phyloP scores from a whole-genome alignment of 1,284 basidiomycete species.

The Xanthoconium separans region DNA sequence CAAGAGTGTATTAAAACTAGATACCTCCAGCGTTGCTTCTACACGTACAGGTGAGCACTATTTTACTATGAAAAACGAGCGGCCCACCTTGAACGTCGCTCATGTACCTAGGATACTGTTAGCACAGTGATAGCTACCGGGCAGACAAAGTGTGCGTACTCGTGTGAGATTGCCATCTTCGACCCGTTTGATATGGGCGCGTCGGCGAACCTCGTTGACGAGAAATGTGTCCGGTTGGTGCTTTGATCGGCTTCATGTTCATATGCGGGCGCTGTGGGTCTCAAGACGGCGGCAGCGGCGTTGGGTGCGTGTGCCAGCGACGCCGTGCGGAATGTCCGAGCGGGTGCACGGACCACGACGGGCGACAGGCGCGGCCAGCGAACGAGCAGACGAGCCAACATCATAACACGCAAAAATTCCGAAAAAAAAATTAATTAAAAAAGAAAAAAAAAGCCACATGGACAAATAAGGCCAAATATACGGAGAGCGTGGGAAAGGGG shows the following conservation, averaged over 20 bases:
- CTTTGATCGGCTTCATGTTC: constrained; percentile 11
- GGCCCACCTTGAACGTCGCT: constrained; percentile 42
- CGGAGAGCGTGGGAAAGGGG: constrained; percentile 21
- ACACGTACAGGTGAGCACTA: not conserved
- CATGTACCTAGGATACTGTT: constrained; percentile 31
- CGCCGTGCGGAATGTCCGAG: constrained; percentile 18
- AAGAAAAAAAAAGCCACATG: constrained; percentile 9
- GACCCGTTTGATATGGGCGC: constrained; percentile 32
- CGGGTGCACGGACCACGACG: constrained; percentile 11
- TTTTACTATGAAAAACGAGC: not conserved
- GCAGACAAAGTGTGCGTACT: constrained; percentile 30
- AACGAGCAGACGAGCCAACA: constrained; percentile 30
- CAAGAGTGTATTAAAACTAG: not conserved
- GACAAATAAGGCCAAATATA: constrained; percentile 27
- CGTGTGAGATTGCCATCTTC: constrained; percentile 40
- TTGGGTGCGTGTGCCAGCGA: constrained; percentile 7
- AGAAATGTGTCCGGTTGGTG: constrained; percentile 28
- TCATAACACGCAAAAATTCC: not conserved
- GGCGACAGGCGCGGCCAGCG: constrained; percentile 24
- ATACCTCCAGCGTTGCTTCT: constrained; percentile 39
- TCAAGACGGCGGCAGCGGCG: constrained; percentile 14
- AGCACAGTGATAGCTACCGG: constrained; percentile 18
- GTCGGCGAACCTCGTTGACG: constrained; percentile 26
- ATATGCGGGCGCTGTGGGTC: not conserved
- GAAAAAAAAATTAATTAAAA: not conserved